Evolutionary conservation across 2,329 filamentous ascomycete species (phyloP), one percentile per base, ranked within the genome.

Genomic region (Penicillium sp.): DNA sequence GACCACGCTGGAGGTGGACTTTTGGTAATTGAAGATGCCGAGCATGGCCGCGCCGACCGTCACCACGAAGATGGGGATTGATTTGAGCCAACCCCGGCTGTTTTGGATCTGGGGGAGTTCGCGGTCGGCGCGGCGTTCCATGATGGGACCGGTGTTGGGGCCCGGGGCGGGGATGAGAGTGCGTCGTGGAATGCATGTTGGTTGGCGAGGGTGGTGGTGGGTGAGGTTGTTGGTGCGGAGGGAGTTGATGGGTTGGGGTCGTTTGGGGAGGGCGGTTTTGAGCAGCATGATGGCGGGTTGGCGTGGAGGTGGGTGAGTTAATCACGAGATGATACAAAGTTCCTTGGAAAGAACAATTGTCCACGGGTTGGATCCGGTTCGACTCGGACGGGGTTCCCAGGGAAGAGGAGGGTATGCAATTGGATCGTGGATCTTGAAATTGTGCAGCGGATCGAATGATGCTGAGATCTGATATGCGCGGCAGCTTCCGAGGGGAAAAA

Each of bases 11-110:
- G 84, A 89, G n/a, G 87, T 89, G 48, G 84, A 82, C 70, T 96
- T 96, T 70, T 98, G 91, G 80, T 98, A 97, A 79, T 98, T 98
- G 85, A 98, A 97, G 70, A 98, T 96, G 58, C 86, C 88, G 51
- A 94, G 74, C 56, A 84, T 84, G 57, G 84, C 85, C 47, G 78
- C 76, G 42, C 81, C 79, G 59, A 95, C 82, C 54, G 88, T 75
- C 54, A 80, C 70, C 45, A 85, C 66, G 78, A 97, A 97, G 66
- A 95, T 73, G 46, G 91, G 91, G 32, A 95, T 71, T 1, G 88
- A 89, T 59, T 80, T 80, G 47, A 77, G 66, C 86, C 86, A 90
- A 58, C 77, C 76, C 65, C 81, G 80, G 42, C 63, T 57, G n/a
- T 57, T 55, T 11, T 66, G 58, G 36, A 77, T 61, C 28, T 69